Conservation (phyloP, 768 basidiomycete species). For the Kwoniella europaea region DNA sequence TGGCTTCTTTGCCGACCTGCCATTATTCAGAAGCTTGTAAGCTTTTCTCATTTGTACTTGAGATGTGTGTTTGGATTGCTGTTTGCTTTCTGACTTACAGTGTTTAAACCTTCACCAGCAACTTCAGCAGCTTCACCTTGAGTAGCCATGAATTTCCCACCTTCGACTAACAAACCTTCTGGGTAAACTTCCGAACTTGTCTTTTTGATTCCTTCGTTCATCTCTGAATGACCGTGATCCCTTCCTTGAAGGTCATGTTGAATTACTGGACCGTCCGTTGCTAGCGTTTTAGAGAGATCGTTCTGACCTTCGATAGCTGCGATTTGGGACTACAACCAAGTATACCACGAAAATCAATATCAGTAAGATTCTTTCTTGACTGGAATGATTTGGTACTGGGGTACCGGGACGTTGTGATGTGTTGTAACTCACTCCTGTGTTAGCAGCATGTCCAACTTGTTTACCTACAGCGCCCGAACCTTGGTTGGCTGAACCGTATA, state of each 20-base stretch:
- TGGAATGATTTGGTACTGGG: too few relatives aligned
- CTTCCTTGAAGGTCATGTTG: conserved; percentile 26
- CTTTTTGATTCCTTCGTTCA: conserved; percentile 17
- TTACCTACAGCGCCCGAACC: conserved; percentile 17
- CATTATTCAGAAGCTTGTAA: neutral
- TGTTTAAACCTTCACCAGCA: conserved; percentile 15
- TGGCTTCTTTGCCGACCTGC: conserved; percentile 24
- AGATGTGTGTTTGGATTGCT: neutral
- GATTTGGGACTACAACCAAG: conserved; percentile 16
- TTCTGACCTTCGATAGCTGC: conserved; percentile 21
- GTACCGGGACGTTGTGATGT: too few relatives aligned
- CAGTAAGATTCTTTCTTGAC: too few relatives aligned
- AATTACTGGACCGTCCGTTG: conserved; percentile 14
- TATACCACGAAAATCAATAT: too few relatives aligned
- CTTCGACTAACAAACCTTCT: conserved; percentile 2
- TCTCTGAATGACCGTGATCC: conserved; percentile 25
- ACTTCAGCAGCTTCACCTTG: conserved; percentile 19
- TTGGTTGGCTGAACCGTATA: conserved; percentile 19
- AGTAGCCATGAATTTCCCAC: conserved; percentile 16
- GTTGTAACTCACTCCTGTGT: conserved; percentile 19
- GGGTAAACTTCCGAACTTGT: conserved; percentile 12
- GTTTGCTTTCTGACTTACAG: conserved; percentile 10
- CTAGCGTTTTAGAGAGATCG: conserved; percentile 18
- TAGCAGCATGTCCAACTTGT: conserved; percentile 13
- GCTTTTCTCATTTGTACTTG: neutral